A percentile compares a stretch with the other conserved stretches of the same genome.
Evolutionary conservation across 2,329 filamentous ascomycete species (phyloP).

Genomic region (Sphaerulina populicola): DNA sequence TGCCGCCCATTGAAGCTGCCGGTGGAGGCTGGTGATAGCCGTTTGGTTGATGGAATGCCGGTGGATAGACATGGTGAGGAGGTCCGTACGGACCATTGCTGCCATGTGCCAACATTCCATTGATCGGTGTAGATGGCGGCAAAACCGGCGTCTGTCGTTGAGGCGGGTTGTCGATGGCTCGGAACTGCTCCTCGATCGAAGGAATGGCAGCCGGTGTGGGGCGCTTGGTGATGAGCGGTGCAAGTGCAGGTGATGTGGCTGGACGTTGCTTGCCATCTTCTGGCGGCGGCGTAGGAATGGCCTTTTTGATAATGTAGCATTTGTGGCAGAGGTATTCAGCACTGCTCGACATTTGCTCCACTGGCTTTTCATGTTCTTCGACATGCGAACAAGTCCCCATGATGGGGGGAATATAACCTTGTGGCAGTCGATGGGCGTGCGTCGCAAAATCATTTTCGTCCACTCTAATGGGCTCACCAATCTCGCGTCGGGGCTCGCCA

Average conservation of each 20-base stretch:
- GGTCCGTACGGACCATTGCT: constrained; percentile 15
- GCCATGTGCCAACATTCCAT: constrained; percentile 12
- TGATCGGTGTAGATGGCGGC: constrained; percentile 15
- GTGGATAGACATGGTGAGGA: constrained; percentile 22
- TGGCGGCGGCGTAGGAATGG: constrained; percentile 33
- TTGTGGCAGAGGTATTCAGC: constrained; percentile 41
- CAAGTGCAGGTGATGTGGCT: constrained; percentile 12
- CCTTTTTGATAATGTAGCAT: constrained; percentile 41
- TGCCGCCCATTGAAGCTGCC: constrained; percentile 4
- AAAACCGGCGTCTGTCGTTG: constrained; percentile 10
- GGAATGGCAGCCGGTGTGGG: constrained; percentile 14
- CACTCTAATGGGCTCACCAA: constrained; percentile 11
- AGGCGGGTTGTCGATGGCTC: constrained; percentile 26
- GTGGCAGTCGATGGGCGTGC: constrained; percentile 24
- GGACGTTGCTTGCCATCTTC: constrained; percentile 23
- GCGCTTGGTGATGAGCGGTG: constrained; percentile 22
- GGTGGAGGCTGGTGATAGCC: constrained; percentile 18
- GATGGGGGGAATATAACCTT: constrained; percentile 21
- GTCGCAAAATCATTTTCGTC: constrained; percentile 20
- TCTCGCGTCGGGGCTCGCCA: constrained; percentile 13
- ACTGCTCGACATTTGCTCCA: constrained; percentile 6
- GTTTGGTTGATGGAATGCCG: constrained; percentile 23
- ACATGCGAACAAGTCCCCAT: constrained; percentile 13
- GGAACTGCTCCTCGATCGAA: constrained; percentile 23
- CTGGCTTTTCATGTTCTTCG: constrained; percentile 6